Conservation (phyloP, 345 rosid species). For the Durio zibethinus region DNA sequence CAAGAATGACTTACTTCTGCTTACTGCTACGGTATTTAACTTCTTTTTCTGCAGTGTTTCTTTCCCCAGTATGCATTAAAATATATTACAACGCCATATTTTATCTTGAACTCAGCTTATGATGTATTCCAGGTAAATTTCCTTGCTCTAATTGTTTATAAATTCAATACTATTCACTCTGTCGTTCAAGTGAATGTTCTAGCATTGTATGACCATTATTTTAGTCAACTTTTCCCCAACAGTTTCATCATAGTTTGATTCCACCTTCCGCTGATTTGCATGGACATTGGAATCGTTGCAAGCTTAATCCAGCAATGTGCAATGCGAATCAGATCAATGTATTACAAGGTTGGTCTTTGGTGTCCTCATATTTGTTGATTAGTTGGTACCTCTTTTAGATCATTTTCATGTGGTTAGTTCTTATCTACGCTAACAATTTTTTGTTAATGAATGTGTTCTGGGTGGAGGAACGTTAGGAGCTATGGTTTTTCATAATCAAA, state of each 20-base stretch:
- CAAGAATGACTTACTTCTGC: neutral
- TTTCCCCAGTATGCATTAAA: constrained; percentile 75
- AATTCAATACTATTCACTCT: neutral
- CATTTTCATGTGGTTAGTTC: constrained; percentile 3
- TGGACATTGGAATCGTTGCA: constrained; percentile 77
- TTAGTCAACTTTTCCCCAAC: constrained; percentile 12
- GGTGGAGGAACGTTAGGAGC: neutral
- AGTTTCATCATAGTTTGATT: constrained; percentile 80
- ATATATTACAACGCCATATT: constrained; percentile 67
- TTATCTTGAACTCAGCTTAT: constrained; percentile 87
- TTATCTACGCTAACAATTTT: neutral
- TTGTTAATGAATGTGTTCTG: neutral
- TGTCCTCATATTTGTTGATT: neutral
- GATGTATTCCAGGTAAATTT: constrained; percentile 77
- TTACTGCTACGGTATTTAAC: neutral
- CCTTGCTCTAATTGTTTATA: neutral
- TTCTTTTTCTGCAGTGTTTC: constrained; percentile 59
- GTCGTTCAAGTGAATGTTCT: neutral
- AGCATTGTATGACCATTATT: neutral
- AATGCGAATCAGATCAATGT: constrained; percentile 45
- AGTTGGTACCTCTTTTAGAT: neutral
- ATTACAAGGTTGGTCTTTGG: constrained; percentile 55
- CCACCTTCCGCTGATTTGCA: constrained; percentile 70
- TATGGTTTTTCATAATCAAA: neutral
- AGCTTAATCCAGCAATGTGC: constrained; percentile 55